Conservation (phyloP, 805 yeast species). For the Teunomyces stri region DNA sequence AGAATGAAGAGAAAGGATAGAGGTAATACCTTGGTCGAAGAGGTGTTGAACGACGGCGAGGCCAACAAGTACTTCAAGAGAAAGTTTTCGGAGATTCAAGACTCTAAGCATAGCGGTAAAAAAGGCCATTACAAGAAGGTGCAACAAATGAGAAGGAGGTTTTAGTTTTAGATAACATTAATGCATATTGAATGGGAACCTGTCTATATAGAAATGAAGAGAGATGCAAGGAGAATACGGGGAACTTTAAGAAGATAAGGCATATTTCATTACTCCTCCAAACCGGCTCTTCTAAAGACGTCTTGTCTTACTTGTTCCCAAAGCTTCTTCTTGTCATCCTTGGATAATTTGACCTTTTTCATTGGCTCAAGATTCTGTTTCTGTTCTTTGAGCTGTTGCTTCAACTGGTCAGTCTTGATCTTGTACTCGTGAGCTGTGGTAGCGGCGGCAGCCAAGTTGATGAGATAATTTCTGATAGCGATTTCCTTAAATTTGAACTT, state of each 20-base stretch:
- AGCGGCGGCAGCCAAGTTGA: conserved; percentile 55
- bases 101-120: conserved; percentile 58
- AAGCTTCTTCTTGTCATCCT: conserved; percentile 40
- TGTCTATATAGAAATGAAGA: conserved; percentile 4
- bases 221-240: background rate
- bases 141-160: conserved; percentile 57
- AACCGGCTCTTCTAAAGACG: conserved; percentile 48
- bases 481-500: conserved; percentile 41
- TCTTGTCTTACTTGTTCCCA: conserved; percentile 53
- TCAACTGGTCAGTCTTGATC: conserved; percentile 34
- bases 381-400: conserved; percentile 20
- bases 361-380: conserved; percentile 7
- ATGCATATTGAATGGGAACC: conserved; percentile 4
- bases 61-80: conserved; percentile 78
- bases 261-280: conserved; percentile 22
- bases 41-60: conserved; percentile 70
- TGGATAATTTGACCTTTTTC: conserved; percentile 28
- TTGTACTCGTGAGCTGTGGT: conserved; percentile 53
- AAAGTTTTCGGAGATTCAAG: conserved; percentile 78
- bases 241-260: too few relatives aligned
- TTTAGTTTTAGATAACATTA: conserved; percentile 16
- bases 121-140: conserved; percentile 63
- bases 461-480: conserved; percentile 48
- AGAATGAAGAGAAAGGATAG: conserved; percentile 70
- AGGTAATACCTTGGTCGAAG: conserved; percentile 76